Base-by-base conservation (phyloP, 2,329 filamentous ascomycete genomes). In the Stagonosporopsis vannaccii region DNA sequence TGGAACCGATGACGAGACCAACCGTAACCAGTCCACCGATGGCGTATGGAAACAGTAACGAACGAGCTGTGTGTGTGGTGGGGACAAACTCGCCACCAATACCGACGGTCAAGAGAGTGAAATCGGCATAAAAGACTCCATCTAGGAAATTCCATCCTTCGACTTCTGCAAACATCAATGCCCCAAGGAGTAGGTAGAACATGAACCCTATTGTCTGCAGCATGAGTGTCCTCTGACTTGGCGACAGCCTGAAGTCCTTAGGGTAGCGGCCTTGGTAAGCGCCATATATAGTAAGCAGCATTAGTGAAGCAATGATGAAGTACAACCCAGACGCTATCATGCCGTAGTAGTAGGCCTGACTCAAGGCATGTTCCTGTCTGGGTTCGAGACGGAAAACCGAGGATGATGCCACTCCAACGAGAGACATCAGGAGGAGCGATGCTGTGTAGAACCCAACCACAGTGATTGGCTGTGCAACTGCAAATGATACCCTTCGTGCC, bases 311-410 rank as follows among this genome's bases (percentile, higher is more conserved):
- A 35, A 87, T 81, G 48, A 85, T 76, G 55, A 84, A 82, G 64
- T 87, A 87, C 3, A 86, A 67, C 0, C 68, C 78, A 2, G 84
- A 82, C 4, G 85, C 85, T 51, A 85, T 84, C 48, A 85, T 81
- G 1, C 78, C 85, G 61, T 86, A 87, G 67, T 87, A 87, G 67
- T 82, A 87, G 6, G 83, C 82, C 61, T 85, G 82, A 0, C 82
- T 81, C 22, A 87, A 70, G 1, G 82, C 78, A 60, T 82, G 80
- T 11, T 76, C 70, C 36, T 71, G 54, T 13, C 73, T 73, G 0
- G 80, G 77, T 19, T 74, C 72, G 9, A 81, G 70, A 15, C 75
- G 77, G 52, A 83, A 80, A 11, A 77, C 61, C 2, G 74, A 71
- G 7, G 79, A 77, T 0, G 78, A 79, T 11, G 82, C 79, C 6